Percentiles rank a stretch among this genome's conserved stretches.
Evolutionary conservation across 2,329 filamentous ascomycete genomes (phyloP).

Genomic region (Hymenoscyphus infarciens): DNA sequence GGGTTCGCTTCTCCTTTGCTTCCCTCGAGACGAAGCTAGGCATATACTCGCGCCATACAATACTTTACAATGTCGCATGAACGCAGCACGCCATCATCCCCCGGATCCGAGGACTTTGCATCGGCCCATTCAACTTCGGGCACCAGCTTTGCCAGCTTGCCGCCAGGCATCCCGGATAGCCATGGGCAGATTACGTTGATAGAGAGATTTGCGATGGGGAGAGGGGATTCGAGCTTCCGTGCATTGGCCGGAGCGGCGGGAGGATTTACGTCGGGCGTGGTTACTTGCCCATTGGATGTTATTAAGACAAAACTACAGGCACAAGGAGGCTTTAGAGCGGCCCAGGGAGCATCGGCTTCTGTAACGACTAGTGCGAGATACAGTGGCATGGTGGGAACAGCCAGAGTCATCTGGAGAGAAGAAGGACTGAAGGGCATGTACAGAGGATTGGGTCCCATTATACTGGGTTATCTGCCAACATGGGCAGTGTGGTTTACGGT

Average conservation of each 20-base stretch:
- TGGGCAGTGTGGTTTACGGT: slow-evolving; percentile 99
- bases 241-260: slow-evolving; percentile 83
- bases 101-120: slow-evolving; percentile 30
- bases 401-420: slow-evolving; percentile 77
- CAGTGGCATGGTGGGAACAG: slow-evolving; percentile 82
- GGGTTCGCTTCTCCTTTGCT: slow-evolving; percentile 37
- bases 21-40: slow-evolving; percentile 39
- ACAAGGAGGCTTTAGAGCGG: slow-evolving; percentile 73
- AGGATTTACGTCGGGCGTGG: slow-evolving; percentile 87
- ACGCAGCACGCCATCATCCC: slow-evolving; percentile 38
- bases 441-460: slow-evolving; percentile 86
- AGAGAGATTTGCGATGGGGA: slow-evolving; percentile 53
- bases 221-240: slow-evolving; percentile 67
- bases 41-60: slow-evolving; percentile 36
- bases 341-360: slow-evolving; percentile 10
- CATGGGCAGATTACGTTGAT: slow-evolving; percentile 40
- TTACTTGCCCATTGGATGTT: slow-evolving; percentile 95
- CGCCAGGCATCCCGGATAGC: slow-evolving; percentile 18
- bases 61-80: slow-evolving; percentile 44
- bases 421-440: slow-evolving; percentile 91
- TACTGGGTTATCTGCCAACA: slow-evolving; percentile 91
- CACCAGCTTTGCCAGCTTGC: slow-evolving; percentile 15
- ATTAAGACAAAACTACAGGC: slow-evolving; percentile 98
- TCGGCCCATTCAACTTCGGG: slow-evolving; percentile 23
- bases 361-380: slow-evolving; percentile 56